Evolutionary conservation across 1,284 basidiomycete genomes (phyloP).

Genomic region (Schizophyllum amplum): DNA sequence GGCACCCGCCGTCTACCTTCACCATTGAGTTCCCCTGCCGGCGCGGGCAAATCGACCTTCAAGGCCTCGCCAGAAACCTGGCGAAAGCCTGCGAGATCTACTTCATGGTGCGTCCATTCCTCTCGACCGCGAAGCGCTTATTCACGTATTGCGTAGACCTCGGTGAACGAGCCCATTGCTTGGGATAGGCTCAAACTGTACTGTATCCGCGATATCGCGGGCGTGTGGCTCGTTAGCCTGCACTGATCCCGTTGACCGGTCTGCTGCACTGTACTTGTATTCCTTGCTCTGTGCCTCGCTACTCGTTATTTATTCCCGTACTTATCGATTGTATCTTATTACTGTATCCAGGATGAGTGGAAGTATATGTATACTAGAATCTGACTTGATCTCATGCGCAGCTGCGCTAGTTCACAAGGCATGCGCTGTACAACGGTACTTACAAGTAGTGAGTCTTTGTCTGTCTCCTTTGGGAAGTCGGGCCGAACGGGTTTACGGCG

Average conservation of each 20-base stretch:
- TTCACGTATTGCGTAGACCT: too few relatives aligned
- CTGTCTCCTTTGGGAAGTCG: too few relatives aligned
- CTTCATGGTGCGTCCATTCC: background rate
- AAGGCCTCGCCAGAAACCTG: background rate
- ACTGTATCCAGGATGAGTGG: too few relatives aligned
- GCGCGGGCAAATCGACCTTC: background rate
- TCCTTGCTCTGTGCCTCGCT: background rate
- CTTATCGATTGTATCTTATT: too few relatives aligned
- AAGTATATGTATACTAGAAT: too few relatives aligned
- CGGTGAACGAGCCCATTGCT: background rate
- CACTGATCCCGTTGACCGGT: background rate
- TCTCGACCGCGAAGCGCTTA: too few relatives aligned
- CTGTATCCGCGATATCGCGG: background rate
- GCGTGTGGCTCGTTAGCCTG: background rate
- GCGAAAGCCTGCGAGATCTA: background rate
- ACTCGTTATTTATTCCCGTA: background rate
- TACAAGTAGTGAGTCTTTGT: too few relatives aligned
- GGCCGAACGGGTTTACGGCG: too few relatives aligned
- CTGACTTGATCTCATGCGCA: too few relatives aligned
- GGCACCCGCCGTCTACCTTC: background rate
- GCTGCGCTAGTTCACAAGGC: too few relatives aligned
- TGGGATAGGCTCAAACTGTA: background rate
- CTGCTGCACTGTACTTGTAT: background rate
- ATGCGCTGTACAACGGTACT: too few relatives aligned
- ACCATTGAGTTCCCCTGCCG: background rate